Percentiles rank a stretch among this genome's conserved stretches.
phyloP scores from a whole-genome alignment of 305 asterid species.

The Salvia sclarea region DNA sequence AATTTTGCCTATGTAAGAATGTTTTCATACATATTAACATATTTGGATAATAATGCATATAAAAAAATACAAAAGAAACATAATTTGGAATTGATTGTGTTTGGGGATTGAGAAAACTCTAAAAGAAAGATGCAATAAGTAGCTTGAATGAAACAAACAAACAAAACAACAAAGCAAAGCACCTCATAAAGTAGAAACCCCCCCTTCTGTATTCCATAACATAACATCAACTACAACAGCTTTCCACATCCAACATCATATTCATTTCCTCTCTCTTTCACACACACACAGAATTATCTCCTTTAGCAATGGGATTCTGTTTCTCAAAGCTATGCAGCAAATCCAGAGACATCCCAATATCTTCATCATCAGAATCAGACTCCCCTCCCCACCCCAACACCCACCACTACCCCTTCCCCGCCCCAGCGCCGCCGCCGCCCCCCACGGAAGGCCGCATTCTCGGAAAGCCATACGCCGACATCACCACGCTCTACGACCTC shows the following conservation, averaged over 20 bases:
- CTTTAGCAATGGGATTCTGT: slow-evolving; percentile 63
- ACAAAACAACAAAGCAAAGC: slow-evolving; percentile 56
- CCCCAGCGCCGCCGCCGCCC: background rate
- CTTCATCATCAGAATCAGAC: slow-evolving; percentile 43
- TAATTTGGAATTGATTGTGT: background rate
- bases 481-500: slow-evolving; percentile 47
- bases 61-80: background rate
- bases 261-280: background rate
- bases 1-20: too few species aligned
- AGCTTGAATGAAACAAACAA: slow-evolving; percentile 6
- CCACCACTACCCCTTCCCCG: slow-evolving; percentile 17
- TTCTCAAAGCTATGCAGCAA: slow-evolving; percentile 43
- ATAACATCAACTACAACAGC: slow-evolving; percentile 19
- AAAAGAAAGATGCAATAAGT: slow-evolving; percentile 8
- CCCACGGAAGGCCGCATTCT: slow-evolving; percentile 45
- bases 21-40: too few species aligned
- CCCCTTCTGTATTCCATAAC: background rate
- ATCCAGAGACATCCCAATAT: slow-evolving; percentile 50
- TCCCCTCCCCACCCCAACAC: slow-evolving; percentile 32
- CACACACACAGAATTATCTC: background rate
- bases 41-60: background rate
- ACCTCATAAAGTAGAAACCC: slow-evolving; percentile 42
- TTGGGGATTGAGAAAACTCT: background rate
- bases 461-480: slow-evolving; percentile 50
- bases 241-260: slow-evolving; percentile 17